phyloP scores from a whole-genome alignment of 1,284 basidiomycete species.

The Puccinia horiana region DNA sequence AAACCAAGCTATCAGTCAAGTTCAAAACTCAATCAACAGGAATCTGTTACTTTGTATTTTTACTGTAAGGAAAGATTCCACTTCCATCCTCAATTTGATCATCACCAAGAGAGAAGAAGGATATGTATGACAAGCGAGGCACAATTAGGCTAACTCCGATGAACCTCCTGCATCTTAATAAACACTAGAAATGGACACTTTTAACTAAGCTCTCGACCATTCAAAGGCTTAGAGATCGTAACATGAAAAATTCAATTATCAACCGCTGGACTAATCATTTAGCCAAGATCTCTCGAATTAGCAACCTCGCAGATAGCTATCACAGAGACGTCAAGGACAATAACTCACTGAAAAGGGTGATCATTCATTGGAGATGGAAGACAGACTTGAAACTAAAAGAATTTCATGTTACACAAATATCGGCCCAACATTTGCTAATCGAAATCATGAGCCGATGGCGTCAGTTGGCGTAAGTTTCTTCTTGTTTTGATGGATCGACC shows the following conservation, averaged over 20 bases:
- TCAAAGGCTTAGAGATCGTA: neutral
- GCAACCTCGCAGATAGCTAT: neutral
- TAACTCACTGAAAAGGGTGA: neutral
- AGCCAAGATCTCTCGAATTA: slow-evolving; percentile 7
- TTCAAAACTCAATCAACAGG: neutral
- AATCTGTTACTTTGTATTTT: neutral
- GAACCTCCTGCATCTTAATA: neutral
- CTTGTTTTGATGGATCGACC: neutral
- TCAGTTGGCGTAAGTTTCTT: slow-evolving; percentile 31
- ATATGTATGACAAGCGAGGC: neutral
- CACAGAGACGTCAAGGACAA: neutral
- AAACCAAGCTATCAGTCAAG: neutral
- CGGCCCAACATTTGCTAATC: neutral
- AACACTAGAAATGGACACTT: slow-evolving; percentile 23
- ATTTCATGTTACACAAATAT: neutral
- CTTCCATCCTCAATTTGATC: neutral
- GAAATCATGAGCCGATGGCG: slow-evolving; percentile 8
- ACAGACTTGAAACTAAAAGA: slow-evolving; percentile 19
- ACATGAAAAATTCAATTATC: neutral
- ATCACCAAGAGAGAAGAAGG: neutral
- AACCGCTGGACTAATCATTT: slow-evolving; percentile 13
- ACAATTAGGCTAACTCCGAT: neutral
- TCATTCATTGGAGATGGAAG: slow-evolving; percentile 28
- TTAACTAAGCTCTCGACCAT: neutral
- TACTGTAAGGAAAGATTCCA: neutral